Percentiles rank a stretch among this genome's conserved stretches.
phyloP scores from a whole-genome alignment of 1,139 yeast genomes.

The Yamadazyma friedrichii region DNA sequence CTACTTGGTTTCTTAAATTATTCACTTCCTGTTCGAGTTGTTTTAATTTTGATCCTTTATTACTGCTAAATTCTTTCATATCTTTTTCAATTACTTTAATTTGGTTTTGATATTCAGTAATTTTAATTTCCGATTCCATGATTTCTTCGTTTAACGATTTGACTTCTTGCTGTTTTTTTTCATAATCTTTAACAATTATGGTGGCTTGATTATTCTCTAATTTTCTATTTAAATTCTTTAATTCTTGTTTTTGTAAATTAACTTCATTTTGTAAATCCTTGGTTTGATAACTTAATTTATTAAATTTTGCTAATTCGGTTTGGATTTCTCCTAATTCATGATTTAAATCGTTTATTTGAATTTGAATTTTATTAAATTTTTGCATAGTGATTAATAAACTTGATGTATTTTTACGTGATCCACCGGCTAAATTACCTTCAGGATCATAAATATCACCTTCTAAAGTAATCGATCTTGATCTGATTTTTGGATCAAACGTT shows the following conservation, averaged over 20 bases:
- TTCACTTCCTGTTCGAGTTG: conserved; percentile 60
- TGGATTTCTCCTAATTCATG: conserved; percentile 41
- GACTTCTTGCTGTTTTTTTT: conserved; percentile 52
- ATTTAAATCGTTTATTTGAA: conserved; percentile 37
- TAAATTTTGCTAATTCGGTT: conserved; percentile 43
- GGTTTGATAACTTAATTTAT: conserved; percentile 50
- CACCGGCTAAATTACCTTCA: conserved; percentile 93
- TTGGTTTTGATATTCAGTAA: conserved; percentile 33
- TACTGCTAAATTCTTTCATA: conserved; percentile 74
- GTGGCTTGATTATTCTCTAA: conserved; percentile 63
- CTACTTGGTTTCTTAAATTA: conserved; percentile 34
- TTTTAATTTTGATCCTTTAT: conserved; percentile 78
- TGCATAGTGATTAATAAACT: conserved; percentile 68
- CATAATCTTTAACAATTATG: conserved; percentile 49
- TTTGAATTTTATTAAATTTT: conserved; percentile 55
- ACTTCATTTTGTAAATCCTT: conserved; percentile 62
- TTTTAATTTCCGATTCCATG: conserved; percentile 27
- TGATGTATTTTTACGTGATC: conserved; percentile 65
- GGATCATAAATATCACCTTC: conserved; percentile 97
- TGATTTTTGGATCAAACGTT: conserved; percentile 80
- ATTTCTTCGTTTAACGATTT: conserved; percentile 39
- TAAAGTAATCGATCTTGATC: conserved; percentile 83
- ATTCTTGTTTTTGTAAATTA: conserved; percentile 66
- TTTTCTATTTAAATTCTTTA: conserved; percentile 59
- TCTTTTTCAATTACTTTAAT: conserved; percentile 67